phyloP scores from a whole-genome alignment of 164 flowering plant genomes.

The Tetrastigma voinierianum region DNA sequence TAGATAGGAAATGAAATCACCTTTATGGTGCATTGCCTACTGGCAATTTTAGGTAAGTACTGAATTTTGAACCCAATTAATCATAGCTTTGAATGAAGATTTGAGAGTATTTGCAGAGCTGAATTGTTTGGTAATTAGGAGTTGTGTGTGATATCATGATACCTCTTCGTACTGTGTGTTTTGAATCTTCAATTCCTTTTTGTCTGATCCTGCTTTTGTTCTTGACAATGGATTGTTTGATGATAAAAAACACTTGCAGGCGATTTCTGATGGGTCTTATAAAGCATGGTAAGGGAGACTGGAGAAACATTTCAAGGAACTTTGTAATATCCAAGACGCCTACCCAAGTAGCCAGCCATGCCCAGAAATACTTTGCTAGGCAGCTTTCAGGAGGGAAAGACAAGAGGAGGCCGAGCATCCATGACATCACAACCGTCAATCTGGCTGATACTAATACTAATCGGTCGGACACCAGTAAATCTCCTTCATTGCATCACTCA shows the following conservation, averaged over 20 bases:
- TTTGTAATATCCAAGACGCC: conserved; percentile 56
- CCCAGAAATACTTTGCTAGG: conserved; percentile 52
- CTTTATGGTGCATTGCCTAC: too few species aligned
- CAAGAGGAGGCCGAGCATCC: conserved; percentile 63
- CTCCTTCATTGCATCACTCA: conserved; percentile 5
- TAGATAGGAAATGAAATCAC: too few species aligned
- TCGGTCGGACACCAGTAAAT: conserved; percentile 8
- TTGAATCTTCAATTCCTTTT: neutral
- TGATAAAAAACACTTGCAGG: conserved; percentile 24
- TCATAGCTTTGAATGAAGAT: too few species aligned
- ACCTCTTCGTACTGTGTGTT: neutral
- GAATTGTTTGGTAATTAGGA: too few species aligned
- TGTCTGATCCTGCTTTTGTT: neutral
- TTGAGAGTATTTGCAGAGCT: too few species aligned
- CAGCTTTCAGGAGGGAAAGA: conserved; percentile 49
- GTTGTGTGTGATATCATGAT: too few species aligned
- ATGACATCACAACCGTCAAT: conserved; percentile 48
- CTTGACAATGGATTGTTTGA: neutral
- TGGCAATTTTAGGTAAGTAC: too few species aligned
- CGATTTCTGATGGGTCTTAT: conserved; percentile 44
- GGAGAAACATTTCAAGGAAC: conserved; percentile 55
- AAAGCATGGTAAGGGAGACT: conserved; percentile 64
- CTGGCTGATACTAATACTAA: conserved; percentile 18
- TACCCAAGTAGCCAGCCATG: conserved; percentile 69
- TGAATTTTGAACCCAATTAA: too few species aligned